phyloP scores from a whole-genome alignment of 1,139 yeast species.

The Protomyces inundatus region DNA sequence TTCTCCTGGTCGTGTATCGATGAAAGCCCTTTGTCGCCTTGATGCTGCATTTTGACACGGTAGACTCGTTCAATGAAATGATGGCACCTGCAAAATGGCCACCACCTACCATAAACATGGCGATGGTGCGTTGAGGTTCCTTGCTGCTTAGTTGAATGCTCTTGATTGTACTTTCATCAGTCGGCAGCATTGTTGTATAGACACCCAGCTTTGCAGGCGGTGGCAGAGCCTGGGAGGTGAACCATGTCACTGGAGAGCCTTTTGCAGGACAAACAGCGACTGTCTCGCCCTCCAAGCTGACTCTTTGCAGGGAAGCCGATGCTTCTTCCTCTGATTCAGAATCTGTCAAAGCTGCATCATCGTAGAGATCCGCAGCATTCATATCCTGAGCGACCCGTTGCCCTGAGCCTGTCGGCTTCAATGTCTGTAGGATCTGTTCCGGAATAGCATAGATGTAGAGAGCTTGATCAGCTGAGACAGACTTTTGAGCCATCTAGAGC shows the following conservation, averaged over 20 bases:
- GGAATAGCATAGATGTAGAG: not conserved
- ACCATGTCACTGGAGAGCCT: conserved; percentile 20
- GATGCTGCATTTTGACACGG: conserved; percentile 8
- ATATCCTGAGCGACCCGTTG: not conserved
- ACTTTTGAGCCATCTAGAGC: not conserved
- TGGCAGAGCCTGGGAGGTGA: not conserved
- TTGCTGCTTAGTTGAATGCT: not conserved
- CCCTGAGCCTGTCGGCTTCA: not conserved
- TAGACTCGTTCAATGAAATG: conserved; percentile 43
- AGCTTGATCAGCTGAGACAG: not conserved
- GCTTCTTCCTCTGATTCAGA: not conserved
- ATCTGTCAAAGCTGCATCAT: not conserved
- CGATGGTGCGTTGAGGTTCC: conserved; percentile 37
- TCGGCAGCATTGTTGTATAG: conserved; percentile 12
- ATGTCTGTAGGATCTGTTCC: not conserved
- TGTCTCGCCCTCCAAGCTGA: not conserved
- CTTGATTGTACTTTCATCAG: not conserved
- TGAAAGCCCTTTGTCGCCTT: conserved; percentile 84
- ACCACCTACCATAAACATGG: conserved; percentile 90
- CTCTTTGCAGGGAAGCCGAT: not conserved
- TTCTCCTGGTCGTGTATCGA: conserved; percentile 90
- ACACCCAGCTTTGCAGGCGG: conserved; percentile 2
- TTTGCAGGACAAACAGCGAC: not conserved
- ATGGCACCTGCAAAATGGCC: conserved; percentile 98
- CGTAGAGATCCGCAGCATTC: not conserved